These are phyloP conservation scores for Rhizopogon rudus DNA, from an alignment of 768 basidiomycete species.

Conservation along the genomic window DNA sequence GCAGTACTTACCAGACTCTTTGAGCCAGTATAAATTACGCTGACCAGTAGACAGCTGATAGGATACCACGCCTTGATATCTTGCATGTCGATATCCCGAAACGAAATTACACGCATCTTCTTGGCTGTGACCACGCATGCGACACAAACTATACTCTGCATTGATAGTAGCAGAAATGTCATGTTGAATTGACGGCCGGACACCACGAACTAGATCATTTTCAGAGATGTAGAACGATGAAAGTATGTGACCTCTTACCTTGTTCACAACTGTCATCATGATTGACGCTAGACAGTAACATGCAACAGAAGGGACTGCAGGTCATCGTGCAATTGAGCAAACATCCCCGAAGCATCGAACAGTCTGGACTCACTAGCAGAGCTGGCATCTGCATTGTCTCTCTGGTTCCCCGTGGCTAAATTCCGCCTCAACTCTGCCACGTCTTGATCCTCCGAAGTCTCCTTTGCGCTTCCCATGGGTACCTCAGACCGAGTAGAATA, in stretches of 20 bases:
- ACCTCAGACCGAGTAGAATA: background rate
- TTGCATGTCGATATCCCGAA: conserved; percentile 74
- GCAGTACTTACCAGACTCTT: conserved; percentile 82
- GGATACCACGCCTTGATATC: conserved; percentile 95
- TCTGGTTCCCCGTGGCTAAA: conserved; percentile 33
- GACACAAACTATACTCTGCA: conserved; percentile 88
- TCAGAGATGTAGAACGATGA: background rate
- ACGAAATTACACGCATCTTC: conserved; percentile 71
- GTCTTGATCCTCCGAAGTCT: conserved; percentile 32
- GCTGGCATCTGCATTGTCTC: conserved; percentile 10
- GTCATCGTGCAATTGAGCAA: background rate
- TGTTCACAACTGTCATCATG: conserved; percentile 96
- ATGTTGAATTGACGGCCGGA: conserved; percentile 92
- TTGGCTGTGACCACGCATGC: conserved; percentile 72
- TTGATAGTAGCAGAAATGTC: conserved; percentile 91
- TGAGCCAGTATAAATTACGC: conserved; percentile 96
- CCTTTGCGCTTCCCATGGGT: conserved; percentile 7
- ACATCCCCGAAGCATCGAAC: background rate
- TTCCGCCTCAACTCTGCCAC: conserved; percentile 52
- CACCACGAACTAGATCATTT: conserved; percentile 72
- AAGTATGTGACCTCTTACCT: conserved; percentile 43
- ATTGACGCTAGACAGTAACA: conserved; percentile 93
- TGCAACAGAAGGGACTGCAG: conserved; percentile 69
- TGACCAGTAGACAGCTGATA: conserved; percentile 86
- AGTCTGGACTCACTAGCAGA: conserved; percentile 20